These are phyloP conservation scores for Candida freyschussii DNA, from an alignment of 1,139 yeast genomes.

Conservation along the genomic window DNA sequence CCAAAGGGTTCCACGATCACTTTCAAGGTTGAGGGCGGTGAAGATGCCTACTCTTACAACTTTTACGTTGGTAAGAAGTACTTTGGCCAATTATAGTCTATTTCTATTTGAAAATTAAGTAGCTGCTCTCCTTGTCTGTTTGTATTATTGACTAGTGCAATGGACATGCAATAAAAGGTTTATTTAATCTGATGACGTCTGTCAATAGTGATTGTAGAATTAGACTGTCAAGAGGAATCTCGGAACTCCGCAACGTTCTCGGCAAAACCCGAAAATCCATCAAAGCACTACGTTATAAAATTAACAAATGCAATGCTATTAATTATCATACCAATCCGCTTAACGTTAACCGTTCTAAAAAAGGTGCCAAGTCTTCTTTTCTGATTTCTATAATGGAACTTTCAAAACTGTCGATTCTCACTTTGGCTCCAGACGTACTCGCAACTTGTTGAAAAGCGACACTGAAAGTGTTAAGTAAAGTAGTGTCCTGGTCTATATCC, in stretches of 20 bases:
- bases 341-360: constrained; percentile 68
- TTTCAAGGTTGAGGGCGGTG: constrained; percentile 42
- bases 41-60: constrained; percentile 40
- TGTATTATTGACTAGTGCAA: too few relatives aligned
- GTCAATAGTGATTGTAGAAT: too few relatives aligned
- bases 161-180: too few relatives aligned
- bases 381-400: constrained; percentile 88
- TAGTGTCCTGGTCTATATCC: constrained; percentile 36
- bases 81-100: constrained; percentile 14
- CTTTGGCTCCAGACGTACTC: constrained; percentile 76
- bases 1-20: constrained; percentile 44
- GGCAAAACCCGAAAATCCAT: too few relatives aligned
- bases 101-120: too few relatives aligned
- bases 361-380: constrained; percentile 82
- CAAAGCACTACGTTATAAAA: not conserved
- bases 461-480: constrained; percentile 71
- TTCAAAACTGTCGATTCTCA: constrained; percentile 89
- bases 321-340: constrained; percentile 37
- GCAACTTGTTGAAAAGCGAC: constrained; percentile 89
- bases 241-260: too few relatives aligned
- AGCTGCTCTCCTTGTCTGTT: too few relatives aligned
- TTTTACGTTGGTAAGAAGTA: constrained; percentile 44
- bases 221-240: too few relatives aligned
- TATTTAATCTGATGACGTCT: too few relatives aligned
- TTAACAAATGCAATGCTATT: not conserved